A percentile compares a stretch with the other conserved stretches of the same genome.
Conservation (phyloP, 2,329 filamentous ascomycete genomes). For the Xylariaceae sp. region DNA sequence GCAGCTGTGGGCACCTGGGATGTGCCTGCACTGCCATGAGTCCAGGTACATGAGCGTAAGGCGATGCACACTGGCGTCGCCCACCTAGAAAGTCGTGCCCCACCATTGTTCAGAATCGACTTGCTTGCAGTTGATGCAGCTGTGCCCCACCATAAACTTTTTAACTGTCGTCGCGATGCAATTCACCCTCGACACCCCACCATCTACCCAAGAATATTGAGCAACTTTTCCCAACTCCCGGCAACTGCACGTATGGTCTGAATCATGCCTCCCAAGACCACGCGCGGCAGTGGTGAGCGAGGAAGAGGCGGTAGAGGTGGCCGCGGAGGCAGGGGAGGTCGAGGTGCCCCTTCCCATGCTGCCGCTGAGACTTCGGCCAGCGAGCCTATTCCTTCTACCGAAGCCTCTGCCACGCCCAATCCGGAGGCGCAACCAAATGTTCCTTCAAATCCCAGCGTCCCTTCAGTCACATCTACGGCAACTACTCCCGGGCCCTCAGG, state of each 20-base stretch:
- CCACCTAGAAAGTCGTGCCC: slow-evolving; percentile 8
- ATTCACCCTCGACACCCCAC: slow-evolving; percentile 2
- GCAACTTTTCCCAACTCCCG: not conserved
- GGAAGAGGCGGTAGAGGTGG: slow-evolving; percentile 16
- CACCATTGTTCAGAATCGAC: slow-evolving; percentile 4
- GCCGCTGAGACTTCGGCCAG: slow-evolving; percentile 1
- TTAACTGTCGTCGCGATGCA: slow-evolving; percentile 7
- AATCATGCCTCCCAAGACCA: slow-evolving; percentile 18
- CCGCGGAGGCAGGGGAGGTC: slow-evolving; percentile 16
- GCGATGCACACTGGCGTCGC: too few species aligned
- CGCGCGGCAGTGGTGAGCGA: slow-evolving; percentile 15
- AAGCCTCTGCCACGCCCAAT: slow-evolving; percentile 1
- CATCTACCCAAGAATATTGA: not conserved
- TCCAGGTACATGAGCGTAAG: too few species aligned
- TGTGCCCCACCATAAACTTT: slow-evolving; percentile 27
- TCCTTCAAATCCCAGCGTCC: not conserved
- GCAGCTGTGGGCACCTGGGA: too few species aligned
- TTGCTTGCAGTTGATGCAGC: not conserved
- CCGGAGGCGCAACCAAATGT: not conserved
- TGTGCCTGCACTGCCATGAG: too few species aligned
- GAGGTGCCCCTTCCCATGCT: slow-evolving; percentile 9
- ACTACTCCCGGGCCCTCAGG: slow-evolving; percentile 4
- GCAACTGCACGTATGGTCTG: slow-evolving; percentile 8
- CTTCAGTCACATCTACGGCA: slow-evolving; percentile 1
- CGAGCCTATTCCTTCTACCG: slow-evolving; percentile 2